Evolutionary conservation across 1,139 yeast species (phyloP).

Genomic region (Taphrina communis): DNA sequence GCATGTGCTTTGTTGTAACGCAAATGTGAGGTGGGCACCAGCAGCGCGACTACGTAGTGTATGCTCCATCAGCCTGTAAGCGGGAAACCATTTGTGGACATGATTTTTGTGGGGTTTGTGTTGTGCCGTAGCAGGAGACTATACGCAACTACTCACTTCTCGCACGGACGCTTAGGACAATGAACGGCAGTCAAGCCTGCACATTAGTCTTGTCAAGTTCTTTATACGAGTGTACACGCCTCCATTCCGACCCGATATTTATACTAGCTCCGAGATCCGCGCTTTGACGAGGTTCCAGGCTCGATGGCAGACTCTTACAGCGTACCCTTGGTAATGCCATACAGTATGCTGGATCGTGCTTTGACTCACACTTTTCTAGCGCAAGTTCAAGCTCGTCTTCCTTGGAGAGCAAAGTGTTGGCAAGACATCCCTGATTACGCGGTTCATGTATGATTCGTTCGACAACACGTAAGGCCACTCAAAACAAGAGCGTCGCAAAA

Average conservation of each 20-base stretch:
- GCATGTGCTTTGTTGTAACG: no score
- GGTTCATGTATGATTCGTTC: conserved; percentile 98
- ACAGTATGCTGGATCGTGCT: neutral
- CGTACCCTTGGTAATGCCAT: conserved; percentile 19
- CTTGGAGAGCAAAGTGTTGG: conserved; percentile 65
- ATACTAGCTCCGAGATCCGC: no score
- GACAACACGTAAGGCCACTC: conserved; percentile 79
- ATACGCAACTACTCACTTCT: no score
- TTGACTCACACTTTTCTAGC: conserved; percentile 1
- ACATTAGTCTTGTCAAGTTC: neutral
- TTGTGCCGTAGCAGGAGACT: no score
- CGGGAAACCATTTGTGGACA: no score
- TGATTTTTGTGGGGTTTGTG: no score
- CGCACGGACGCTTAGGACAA: no score
- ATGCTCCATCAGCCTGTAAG: no score
- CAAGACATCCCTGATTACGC: conserved; percentile 88
- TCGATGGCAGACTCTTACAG: conserved; percentile 38
- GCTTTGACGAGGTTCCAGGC: neutral
- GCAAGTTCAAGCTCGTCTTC: conserved; percentile 82
- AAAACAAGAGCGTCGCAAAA: neutral
- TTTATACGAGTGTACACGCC: neutral
- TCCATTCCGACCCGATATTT: no score
- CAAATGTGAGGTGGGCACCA: no score
- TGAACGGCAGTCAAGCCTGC: neutral
- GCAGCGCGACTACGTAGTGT: no score